Conservation (phyloP, 331 rosid species). For the Spiraea crenata region DNA sequence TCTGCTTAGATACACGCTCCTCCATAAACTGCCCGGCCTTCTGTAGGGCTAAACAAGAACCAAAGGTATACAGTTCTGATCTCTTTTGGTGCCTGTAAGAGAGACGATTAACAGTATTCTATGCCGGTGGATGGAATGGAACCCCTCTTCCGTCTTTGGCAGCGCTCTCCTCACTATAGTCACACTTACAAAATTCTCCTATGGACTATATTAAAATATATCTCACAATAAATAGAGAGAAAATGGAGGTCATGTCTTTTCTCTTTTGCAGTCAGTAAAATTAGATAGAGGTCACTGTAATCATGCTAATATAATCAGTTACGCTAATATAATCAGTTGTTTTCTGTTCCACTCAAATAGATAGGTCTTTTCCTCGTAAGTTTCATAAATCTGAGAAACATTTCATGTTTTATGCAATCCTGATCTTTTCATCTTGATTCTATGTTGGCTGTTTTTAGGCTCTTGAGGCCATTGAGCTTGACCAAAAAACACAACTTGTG, state of each 20-base stretch:
- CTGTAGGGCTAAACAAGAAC: too few species aligned
- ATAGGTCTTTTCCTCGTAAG: neutral
- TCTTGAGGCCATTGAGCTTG: conserved; percentile 75
- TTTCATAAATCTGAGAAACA: neutral
- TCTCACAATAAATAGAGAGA: neutral
- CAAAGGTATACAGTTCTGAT: too few species aligned
- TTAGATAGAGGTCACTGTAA: neutral
- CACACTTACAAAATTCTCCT: too few species aligned
- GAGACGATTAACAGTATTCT: too few species aligned
- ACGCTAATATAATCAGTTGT: neutral
- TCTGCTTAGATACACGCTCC: too few species aligned
- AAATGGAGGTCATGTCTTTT: neutral
- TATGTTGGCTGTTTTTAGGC: conserved; percentile 47
- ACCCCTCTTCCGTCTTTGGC: too few species aligned
- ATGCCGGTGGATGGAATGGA: too few species aligned
- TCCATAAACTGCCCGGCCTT: too few species aligned
- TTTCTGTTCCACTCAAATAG: neutral
- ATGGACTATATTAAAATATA: too few species aligned
- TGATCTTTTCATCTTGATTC: neutral
- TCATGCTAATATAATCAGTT: neutral
- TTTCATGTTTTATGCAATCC: neutral
- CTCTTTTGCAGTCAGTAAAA: too few species aligned
- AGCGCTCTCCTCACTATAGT: too few species aligned
- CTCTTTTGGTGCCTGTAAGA: too few species aligned
- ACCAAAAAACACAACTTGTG: conserved; percentile 66